Evolutionary conservation across 148 eudicot species (phyloP).

Genomic region (Drosera capensis): DNA sequence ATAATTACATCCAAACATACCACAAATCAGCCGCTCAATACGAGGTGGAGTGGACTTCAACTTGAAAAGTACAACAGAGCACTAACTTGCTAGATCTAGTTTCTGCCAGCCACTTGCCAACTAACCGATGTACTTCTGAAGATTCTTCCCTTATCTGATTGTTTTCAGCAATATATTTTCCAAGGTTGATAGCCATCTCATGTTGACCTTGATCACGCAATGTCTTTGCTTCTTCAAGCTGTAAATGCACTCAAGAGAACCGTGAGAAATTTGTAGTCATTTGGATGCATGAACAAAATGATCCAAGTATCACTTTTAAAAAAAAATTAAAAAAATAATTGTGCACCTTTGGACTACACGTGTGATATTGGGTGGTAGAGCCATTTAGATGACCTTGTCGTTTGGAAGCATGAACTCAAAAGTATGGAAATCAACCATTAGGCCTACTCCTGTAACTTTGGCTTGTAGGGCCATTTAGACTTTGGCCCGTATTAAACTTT

Average conservation of each 20-base stretch:
- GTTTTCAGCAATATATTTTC: slow-evolving; percentile 59
- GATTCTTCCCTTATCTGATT: slow-evolving; percentile 40
- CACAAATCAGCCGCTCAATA: slow-evolving; percentile 1
- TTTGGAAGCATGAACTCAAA: too few relatives aligned
- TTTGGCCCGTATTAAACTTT: too few relatives aligned
- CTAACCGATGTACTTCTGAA: slow-evolving; percentile 81
- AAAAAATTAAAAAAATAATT: too few relatives aligned
- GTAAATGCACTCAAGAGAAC: slow-evolving; percentile 8
- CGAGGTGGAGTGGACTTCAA: too few relatives aligned
- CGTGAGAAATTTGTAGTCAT: background rate
- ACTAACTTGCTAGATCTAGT: slow-evolving; percentile 93
- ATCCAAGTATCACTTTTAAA: too few relatives aligned
- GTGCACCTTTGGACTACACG: too few relatives aligned
- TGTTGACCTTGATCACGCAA: slow-evolving; percentile 88
- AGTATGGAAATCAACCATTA: too few relatives aligned
- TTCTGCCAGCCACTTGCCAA: slow-evolving; percentile 98
- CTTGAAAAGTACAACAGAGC: background rate
- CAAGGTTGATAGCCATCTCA: slow-evolving; percentile 90
- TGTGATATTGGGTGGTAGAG: too few relatives aligned
- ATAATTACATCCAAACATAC: slow-evolving; percentile 7
- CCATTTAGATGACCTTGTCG: too few relatives aligned
- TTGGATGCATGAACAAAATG: background rate
- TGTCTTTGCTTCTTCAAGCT: slow-evolving; percentile 98
- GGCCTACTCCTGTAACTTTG: too few relatives aligned
- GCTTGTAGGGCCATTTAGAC: too few relatives aligned